Evolutionary conservation across 805 yeast genomes (phyloP).

Genomic region (Metschnikowia continentalis): DNA sequence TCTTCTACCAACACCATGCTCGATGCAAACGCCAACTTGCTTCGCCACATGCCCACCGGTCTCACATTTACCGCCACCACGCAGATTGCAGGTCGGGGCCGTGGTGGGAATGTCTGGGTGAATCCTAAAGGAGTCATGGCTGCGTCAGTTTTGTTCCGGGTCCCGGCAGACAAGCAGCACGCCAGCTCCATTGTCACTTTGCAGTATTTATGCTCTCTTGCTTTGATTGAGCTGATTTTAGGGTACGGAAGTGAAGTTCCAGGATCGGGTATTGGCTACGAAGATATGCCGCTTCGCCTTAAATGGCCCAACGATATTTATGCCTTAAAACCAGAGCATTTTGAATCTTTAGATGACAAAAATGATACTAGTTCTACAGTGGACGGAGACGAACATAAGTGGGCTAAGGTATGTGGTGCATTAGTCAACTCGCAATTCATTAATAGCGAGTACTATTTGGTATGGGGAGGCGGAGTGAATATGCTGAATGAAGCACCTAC

Average conservation of each 20-base stretch:
- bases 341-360: conserved; percentile 26
- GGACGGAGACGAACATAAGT: conserved; percentile 58
- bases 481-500: conserved; percentile 86
- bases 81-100: conserved; percentile 88
- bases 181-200: conserved; percentile 67
- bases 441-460: conserved; percentile 56
- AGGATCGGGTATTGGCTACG: conserved; percentile 51
- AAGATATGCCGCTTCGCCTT: conserved; percentile 70
- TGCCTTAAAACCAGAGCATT: conserved; percentile 61
- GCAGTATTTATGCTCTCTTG: conserved; percentile 81
- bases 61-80: conserved; percentile 67
- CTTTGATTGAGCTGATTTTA: conserved; percentile 72
- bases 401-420: conserved; percentile 78
- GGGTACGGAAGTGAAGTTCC: conserved; percentile 44
- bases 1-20: conserved; percentile 81
- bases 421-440: conserved; percentile 73
- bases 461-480: conserved; percentile 86
- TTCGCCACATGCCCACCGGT: conserved; percentile 66
- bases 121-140: conserved; percentile 93
- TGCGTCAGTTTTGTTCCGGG: conserved; percentile 61
- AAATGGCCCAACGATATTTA: conserved; percentile 98
- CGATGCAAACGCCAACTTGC: conserved; percentile 62
- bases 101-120: conserved; percentile 94
- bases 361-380: conserved; percentile 33
- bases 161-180: conserved; percentile 44